Conservation (phyloP, 1,284 basidiomycete species). For the Coniophora puteana region DNA sequence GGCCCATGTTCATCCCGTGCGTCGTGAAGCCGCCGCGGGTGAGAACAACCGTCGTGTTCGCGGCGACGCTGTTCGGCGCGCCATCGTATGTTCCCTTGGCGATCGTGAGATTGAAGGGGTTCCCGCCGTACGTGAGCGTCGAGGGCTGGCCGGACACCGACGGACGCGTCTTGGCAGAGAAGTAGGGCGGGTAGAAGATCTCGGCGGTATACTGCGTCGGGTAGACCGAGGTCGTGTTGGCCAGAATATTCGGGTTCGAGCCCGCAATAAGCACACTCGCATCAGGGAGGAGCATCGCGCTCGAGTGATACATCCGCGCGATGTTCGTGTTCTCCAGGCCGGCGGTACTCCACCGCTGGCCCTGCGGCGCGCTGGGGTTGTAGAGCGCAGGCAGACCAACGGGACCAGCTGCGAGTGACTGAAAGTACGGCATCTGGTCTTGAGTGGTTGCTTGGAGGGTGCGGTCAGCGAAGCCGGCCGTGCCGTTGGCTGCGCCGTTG, state of each 20-base stretch:
- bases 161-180: constrained; percentile 73
- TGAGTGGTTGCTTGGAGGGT: constrained; percentile 44
- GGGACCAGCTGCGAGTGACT: constrained; percentile 65
- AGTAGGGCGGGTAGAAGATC: constrained; percentile 85
- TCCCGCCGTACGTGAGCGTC: constrained; percentile 83
- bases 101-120: constrained; percentile 63
- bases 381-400: constrained; percentile 73
- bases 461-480: constrained; percentile 62
- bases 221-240: constrained; percentile 63
- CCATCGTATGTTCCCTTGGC: constrained; percentile 64
- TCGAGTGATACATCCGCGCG: constrained; percentile 84
- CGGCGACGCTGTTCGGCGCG: constrained; percentile 63
- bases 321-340: constrained; percentile 62
- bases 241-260: constrained; percentile 92
- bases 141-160: constrained; percentile 67
- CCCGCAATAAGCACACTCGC: constrained; percentile 86
- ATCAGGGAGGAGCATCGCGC: constrained; percentile 86
- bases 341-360: constrained; percentile 70
- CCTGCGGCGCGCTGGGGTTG: constrained; percentile 61
- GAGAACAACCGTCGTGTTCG: constrained; percentile 78
- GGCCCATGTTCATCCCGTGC: constrained; percentile 94
- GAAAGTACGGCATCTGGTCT: constrained; percentile 55
- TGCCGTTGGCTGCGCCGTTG: constrained; percentile 79
- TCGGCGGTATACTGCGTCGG: constrained; percentile 88
- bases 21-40: constrained; percentile 91